These are phyloP conservation scores for Talaromyces sp. DNA, from an alignment of 2,329 filamentous ascomycete genomes.

Conservation along the genomic window DNA sequence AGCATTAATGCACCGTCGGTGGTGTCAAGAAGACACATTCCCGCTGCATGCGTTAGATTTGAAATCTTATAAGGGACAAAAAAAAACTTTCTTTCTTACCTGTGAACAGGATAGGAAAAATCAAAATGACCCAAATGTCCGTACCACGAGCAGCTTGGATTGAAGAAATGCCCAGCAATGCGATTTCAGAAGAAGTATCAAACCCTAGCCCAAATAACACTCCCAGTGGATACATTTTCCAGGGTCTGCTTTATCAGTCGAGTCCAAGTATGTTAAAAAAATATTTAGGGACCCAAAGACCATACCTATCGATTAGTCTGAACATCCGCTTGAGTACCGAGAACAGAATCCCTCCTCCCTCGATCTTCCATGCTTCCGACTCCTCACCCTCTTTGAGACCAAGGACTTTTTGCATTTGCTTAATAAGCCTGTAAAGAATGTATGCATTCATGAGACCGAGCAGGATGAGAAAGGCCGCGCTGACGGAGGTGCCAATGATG, in stretches of 20 bases:
- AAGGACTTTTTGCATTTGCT: slow-evolving; percentile 61
- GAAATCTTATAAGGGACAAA: not conserved
- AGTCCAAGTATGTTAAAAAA: not conserved
- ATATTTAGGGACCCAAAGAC: not conserved
- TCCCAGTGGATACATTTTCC: slow-evolving; percentile 95
- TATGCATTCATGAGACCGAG: slow-evolving; percentile 79
- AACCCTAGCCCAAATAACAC: slow-evolving; percentile 89
- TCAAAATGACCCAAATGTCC: slow-evolving; percentile 86
- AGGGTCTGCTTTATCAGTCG: slow-evolving; percentile 39
- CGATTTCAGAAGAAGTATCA: slow-evolving; percentile 91
- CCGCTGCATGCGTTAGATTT: slow-evolving; percentile 47
- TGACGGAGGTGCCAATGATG: slow-evolving; percentile 84
- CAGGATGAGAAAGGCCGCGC: slow-evolving; percentile 73
- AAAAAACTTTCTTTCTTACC: slow-evolving; percentile 53
- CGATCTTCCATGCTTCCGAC: slow-evolving; percentile 58
- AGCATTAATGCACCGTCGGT: slow-evolving; percentile 94
- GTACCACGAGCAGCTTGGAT: slow-evolving; percentile 82
- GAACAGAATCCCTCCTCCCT: slow-evolving; percentile 72
- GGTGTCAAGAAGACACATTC: slow-evolving; percentile 93
- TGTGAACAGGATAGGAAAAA: slow-evolving; percentile 87
- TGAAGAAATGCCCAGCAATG: slow-evolving; percentile 81
- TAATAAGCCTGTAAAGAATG: slow-evolving; percentile 74
- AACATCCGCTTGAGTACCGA: slow-evolving; percentile 70
- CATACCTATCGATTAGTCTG: slow-evolving; percentile 56
- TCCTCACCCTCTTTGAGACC: slow-evolving; percentile 38